Evolutionary conservation across 1,284 basidiomycete genomes (phyloP).

Genomic region (Clitocybe nebularis): DNA sequence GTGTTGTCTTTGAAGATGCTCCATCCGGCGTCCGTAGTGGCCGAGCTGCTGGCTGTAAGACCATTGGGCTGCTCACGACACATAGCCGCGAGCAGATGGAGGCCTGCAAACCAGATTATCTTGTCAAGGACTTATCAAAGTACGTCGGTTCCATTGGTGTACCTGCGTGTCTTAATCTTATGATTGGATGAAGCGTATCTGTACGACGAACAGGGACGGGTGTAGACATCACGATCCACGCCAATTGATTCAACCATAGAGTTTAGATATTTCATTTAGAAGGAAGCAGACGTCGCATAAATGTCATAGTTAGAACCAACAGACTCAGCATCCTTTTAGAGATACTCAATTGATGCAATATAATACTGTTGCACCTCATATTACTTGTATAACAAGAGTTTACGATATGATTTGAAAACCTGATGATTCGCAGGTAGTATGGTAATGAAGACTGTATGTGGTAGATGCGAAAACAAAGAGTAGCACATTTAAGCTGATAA

Average conservation of each 20-base stretch:
- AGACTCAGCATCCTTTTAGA: not conserved
- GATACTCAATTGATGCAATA: too few species aligned
- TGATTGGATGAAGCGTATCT: too few species aligned
- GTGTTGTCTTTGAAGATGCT: constrained; percentile 38
- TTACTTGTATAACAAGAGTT: constrained; percentile 8
- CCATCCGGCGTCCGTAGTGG: constrained; percentile 77
- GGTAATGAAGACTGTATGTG: constrained; percentile 9
- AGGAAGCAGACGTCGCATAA: not conserved
- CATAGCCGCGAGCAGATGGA: constrained; percentile 66
- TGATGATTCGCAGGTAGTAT: constrained; percentile 14
- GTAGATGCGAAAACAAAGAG: constrained; percentile 13
- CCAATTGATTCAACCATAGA: constrained; percentile 15
- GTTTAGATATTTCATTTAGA: not conserved
- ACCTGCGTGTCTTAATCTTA: too few species aligned
- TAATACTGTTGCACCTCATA: not conserved
- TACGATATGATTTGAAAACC: constrained; percentile 8
- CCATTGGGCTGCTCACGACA: constrained; percentile 76
- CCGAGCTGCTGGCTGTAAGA: constrained; percentile 72
- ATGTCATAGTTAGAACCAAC: not conserved
- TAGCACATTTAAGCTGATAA: constrained; percentile 8
- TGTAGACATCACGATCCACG: constrained; percentile 40
- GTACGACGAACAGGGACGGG: constrained; percentile 39
- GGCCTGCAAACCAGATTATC: constrained; percentile 49
- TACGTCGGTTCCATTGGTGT: constrained; percentile 31
- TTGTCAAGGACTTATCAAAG: constrained; percentile 65